Percentiles rank a stretch among this genome's conserved stretches.
phyloP scores from a whole-genome alignment of 2,329 filamentous ascomycete species.

The Keithomyces neogunnii region DNA sequence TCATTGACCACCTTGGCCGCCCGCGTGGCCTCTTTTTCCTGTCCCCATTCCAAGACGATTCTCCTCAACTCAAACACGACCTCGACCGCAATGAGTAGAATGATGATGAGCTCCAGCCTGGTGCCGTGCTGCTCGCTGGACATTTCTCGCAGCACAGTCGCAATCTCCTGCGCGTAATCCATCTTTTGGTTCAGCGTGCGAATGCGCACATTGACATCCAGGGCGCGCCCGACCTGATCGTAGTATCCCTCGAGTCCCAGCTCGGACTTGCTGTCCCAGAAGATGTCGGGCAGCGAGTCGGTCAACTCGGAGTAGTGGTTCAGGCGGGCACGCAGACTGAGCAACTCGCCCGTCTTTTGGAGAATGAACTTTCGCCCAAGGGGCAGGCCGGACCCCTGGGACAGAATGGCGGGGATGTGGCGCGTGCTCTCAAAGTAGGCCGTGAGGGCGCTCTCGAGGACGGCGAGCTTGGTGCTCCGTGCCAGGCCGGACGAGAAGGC shows the following conservation, averaged over 20 bases:
- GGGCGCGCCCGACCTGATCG: slow-evolving; percentile 79
- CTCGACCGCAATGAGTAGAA: slow-evolving; percentile 85
- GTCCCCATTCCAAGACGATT: slow-evolving; percentile 54
- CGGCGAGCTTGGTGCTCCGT: slow-evolving; percentile 85
- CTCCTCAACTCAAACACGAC: slow-evolving; percentile 78
- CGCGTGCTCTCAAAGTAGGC: slow-evolving; percentile 84
- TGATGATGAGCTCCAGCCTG: slow-evolving; percentile 91
- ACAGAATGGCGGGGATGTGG: slow-evolving; percentile 70
- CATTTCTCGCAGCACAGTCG: slow-evolving; percentile 77
- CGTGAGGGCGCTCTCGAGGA: slow-evolving; percentile 74
- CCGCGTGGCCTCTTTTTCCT: slow-evolving; percentile 22
- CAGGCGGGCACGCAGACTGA: slow-evolving; percentile 81
- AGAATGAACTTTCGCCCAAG: slow-evolving; percentile 67
- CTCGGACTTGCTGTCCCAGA: slow-evolving; percentile 89
- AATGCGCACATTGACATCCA: slow-evolving; percentile 89
- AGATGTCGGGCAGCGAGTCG: slow-evolving; percentile 88
- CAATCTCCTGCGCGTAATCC: slow-evolving; percentile 95
- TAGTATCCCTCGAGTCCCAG: slow-evolving; percentile 91
- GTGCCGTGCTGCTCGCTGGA: slow-evolving; percentile 85
- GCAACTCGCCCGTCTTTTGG: slow-evolving; percentile 85
- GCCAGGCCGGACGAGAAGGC: slow-evolving; percentile 94
- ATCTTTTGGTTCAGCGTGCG: slow-evolving; percentile 92
- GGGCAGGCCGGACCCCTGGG: slow-evolving; percentile 43
- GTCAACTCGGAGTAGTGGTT: slow-evolving; percentile 97
- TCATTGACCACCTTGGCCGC: slow-evolving; percentile 12